These are phyloP conservation scores for Suillus decipiens DNA, from an alignment of 768 basidiomycete genomes.

Conservation along the genomic window DNA sequence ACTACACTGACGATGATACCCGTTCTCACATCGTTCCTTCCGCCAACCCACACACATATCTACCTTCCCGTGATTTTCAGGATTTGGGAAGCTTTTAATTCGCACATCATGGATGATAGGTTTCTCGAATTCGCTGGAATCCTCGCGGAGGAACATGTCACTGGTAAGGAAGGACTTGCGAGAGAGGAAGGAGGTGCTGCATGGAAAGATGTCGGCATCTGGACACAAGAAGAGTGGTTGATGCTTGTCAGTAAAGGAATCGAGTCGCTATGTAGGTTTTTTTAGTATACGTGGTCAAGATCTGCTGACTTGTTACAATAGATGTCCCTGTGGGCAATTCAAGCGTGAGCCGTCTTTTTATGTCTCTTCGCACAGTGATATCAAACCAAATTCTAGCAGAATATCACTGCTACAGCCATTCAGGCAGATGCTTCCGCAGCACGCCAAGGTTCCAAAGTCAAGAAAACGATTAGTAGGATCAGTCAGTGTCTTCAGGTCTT, in stretches of 20 bases:
- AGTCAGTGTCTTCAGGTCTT: conserved; percentile 37
- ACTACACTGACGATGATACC: conserved; percentile 71
- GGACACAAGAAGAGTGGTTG: conserved; percentile 82
- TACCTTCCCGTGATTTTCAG: conserved; percentile 75
- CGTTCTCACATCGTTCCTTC: conserved; percentile 77
- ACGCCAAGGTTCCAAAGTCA: conserved; percentile 59
- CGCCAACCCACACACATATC: conserved; percentile 60
- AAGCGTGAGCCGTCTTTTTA: conserved; percentile 42
- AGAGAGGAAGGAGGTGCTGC: conserved; percentile 55
- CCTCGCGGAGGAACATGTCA: conserved; percentile 70
- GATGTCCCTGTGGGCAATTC: conserved; percentile 58
- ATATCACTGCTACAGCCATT: conserved; percentile 61
- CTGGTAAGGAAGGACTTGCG: conserved; percentile 54
- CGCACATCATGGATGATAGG: conserved; percentile 71
- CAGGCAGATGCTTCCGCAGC: conserved; percentile 69
- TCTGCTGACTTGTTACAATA: conserved; percentile 15
- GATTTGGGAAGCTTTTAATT: conserved; percentile 80
- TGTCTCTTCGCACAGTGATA: conserved; percentile 1
- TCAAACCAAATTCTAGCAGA: conserved; percentile 38
- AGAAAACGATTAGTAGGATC: conserved; percentile 67
- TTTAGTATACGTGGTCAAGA: conserved; percentile 4
- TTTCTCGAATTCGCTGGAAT: conserved; percentile 70
- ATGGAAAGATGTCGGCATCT: conserved; percentile 89
- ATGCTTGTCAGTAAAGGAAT: conserved; percentile 82
- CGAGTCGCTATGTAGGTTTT: conserved; percentile 65